Percentiles rank a stretch among this genome's conserved stretches.
Conservation (phyloP, 2,329 filamentous ascomycete genomes). For the Alternaria infectoria region DNA sequence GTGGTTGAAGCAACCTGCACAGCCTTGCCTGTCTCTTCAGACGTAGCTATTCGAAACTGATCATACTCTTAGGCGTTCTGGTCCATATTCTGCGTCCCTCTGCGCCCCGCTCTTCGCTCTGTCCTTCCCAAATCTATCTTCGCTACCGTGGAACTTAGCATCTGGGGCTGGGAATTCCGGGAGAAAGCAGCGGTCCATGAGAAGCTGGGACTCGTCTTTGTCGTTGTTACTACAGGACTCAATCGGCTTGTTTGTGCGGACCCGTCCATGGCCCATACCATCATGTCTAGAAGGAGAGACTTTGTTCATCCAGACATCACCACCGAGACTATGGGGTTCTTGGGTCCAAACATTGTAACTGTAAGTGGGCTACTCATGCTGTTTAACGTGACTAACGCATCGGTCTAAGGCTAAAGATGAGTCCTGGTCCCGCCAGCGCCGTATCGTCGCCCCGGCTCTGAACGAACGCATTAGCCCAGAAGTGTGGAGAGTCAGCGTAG, state of each 20-base stretch:
- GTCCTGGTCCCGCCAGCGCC: conserved; percentile 14
- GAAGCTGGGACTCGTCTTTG: conserved; percentile 19
- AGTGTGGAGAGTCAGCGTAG: conserved; percentile 11
- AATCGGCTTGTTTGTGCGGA: conserved; percentile 9
- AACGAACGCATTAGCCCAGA: conserved; percentile 17
- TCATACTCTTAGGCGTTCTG: not conserved
- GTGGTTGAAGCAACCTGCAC: not conserved
- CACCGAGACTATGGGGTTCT: not conserved
- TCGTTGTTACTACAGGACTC: conserved; percentile 19
- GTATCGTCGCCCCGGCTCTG: conserved; percentile 15
- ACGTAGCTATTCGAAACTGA: not conserved
- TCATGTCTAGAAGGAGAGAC: conserved; percentile 3
- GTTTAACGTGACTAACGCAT: not conserved
- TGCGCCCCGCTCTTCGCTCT: not conserved
- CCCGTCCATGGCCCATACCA: not conserved
- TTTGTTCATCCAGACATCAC: conserved; percentile 4
- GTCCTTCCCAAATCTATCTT: not conserved
- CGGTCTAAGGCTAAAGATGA: conserved; percentile 2
- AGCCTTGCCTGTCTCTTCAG: not conserved
- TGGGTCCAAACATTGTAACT: not conserved
- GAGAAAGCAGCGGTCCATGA: conserved; percentile 12
- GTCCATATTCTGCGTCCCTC: not conserved
- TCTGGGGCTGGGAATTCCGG: conserved; percentile 23
- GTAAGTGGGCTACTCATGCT: not conserved
- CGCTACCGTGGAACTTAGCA: not conserved